Evolutionary conservation across 192 early-diverging fungal species (phyloP), one percentile per base, ranked within the genome.

Genomic region (Entomortierella chlamydospora): DNA sequence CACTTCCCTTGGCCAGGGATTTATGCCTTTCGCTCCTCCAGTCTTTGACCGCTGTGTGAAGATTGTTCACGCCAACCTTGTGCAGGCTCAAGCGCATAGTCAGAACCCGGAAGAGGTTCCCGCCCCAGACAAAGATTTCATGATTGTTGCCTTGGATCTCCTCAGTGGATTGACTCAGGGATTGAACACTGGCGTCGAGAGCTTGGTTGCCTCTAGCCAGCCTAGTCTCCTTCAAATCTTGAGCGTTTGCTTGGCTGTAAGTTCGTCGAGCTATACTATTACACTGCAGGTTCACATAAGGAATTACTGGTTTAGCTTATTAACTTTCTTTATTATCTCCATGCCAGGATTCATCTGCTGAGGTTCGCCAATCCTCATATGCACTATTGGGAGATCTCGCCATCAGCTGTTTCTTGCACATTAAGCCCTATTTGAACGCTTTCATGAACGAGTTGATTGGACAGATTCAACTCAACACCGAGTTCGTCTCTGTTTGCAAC

Each of bases 361-460:
- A 99, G 68, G 96, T 99, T 34, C 92, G 95, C 57, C 97, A 98
- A 83, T 95, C 94, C 39, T 92, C 98, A 17, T 98, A 94, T 84
- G 97, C 97, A 9, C 90, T 99, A 42, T 84, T 99, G 26, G 98
- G 98, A 42, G 98, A 99, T 80, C 86, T 99, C 69, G 92, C 95
- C n/a, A 97, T 97, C 58, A 89, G 91, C 62, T 91, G 90, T 64
- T 99, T 97, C 82, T 76, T 83, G 62, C 90, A 93, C 34, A 85
- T 99, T 20, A 87, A 87, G 70, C 90, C 95, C n/a, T 91, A 90
- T 70, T 76, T 99, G 61, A 86, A 89, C 39, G 87, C 87, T 18
- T 90, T 98, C 73, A 90, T 97, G 88, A 88, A 92, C 63, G 90
- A 93, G 51, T 84, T 95, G 47, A 84, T 93, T 62, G 73, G 77